These are phyloP conservation scores for Psophocarpus tetragonolobus DNA, from an alignment of 306 rosid species.

Conservation along the genomic window DNA sequence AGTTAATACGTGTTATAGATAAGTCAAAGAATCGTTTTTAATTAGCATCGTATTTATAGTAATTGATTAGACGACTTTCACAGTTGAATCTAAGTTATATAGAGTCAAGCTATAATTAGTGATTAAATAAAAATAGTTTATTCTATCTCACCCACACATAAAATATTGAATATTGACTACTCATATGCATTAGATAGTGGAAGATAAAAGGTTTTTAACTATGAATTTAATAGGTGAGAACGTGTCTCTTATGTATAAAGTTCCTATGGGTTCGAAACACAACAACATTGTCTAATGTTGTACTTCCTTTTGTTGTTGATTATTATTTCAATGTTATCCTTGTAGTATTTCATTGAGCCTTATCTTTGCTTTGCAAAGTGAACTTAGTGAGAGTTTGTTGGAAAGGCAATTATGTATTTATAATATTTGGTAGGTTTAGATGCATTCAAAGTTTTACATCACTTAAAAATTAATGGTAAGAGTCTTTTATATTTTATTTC, in stretches of 20 bases:
- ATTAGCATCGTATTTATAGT: no score
- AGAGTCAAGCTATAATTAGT: neutral
- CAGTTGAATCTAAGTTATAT: neutral
- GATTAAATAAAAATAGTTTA: neutral
- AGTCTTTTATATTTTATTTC: no score
- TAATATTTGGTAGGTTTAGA: constrained; percentile 12
- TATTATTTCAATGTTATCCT: constrained; percentile 8
- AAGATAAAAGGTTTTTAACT: neutral
- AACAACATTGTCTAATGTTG: neutral
- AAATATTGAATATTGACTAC: neutral
- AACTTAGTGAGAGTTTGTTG: neutral
- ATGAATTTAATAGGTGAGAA: neutral
- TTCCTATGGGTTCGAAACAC: neutral
- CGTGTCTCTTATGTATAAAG: neutral
- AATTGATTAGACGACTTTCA: no score
- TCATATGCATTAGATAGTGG: neutral
- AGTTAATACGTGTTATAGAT: no score
- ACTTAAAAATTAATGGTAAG: no score
- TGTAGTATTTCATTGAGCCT: neutral
- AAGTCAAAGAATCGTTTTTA: no score
- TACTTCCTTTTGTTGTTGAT: neutral
- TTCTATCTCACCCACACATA: neutral
- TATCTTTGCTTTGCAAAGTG: neutral
- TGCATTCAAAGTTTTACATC: no score
- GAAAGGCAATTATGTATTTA: neutral